Conservation (phyloP, 495 filamentous ascomycete genomes). For the Diplogelasinospora grovesii region DNA sequence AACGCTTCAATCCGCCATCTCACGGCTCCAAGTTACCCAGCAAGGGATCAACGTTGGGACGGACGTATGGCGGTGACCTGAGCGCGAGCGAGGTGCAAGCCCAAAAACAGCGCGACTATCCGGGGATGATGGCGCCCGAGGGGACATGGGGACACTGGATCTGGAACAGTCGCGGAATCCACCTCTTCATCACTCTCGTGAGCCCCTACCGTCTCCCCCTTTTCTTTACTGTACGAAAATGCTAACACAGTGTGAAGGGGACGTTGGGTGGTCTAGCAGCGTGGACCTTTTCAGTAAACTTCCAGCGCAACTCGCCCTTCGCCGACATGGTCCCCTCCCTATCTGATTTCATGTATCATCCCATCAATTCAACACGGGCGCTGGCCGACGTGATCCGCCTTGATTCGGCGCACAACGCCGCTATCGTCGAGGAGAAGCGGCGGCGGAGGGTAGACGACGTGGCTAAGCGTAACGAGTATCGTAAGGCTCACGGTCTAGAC, state of each 20-base stretch:
- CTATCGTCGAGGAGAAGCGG: constrained; percentile 58
- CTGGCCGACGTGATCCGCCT: constrained; percentile 62
- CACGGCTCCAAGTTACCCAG: constrained; percentile 58
- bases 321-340: constrained; percentile 61
- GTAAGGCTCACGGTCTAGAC: constrained; percentile 74
- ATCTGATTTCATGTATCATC: constrained; percentile 54
- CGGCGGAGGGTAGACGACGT: constrained; percentile 66
- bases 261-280: constrained; percentile 60
- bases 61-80: constrained; percentile 63
- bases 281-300: constrained; percentile 62
- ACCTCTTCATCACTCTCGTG: constrained; percentile 75
- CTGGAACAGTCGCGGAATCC: constrained; percentile 62
- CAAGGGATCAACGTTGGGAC: constrained; percentile 29
- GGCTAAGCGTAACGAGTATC: constrained; percentile 68
- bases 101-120: constrained; percentile 63
- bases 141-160: constrained; percentile 72
- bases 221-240: too few species aligned
- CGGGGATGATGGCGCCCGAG: constrained; percentile 70
- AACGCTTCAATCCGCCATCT: constrained; percentile 79
- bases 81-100: constrained; percentile 51
- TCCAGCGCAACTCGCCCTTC: constrained; percentile 64
- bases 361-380: constrained; percentile 50
- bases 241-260: constrained; percentile 39
- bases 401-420: constrained; percentile 57
- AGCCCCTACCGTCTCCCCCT: constrained; percentile 8